Conservation (phyloP, 169 alveolate species). For the Cystoisospora suis region DNA sequence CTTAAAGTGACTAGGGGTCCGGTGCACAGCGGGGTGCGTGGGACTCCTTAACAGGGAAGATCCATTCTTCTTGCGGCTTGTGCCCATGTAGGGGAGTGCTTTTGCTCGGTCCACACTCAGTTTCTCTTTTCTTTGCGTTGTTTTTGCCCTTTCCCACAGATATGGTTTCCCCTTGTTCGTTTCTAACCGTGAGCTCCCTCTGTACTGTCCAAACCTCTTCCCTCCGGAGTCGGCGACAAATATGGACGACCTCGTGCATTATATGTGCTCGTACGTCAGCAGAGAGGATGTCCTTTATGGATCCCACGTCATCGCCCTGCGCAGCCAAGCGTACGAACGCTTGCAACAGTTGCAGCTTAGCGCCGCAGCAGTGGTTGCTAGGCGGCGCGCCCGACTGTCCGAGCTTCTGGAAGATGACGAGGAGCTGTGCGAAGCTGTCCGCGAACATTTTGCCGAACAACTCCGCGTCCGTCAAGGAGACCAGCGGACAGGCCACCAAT, state of each 20-base stretch:
- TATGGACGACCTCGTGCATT: neutral
- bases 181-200: neutral
- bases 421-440: neutral
- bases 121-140: neutral
- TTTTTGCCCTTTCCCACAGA: neutral
- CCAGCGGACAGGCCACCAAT: neutral
- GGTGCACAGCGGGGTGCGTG: no score
- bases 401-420: neutral
- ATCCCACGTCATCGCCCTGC: neutral
- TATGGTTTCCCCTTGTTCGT: slow-evolving; percentile 31
- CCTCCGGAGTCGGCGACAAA: neutral
- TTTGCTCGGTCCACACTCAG: neutral
- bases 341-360: neutral
- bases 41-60: no score
- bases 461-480: neutral
- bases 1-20: no score
- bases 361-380: slow-evolving; percentile 23
- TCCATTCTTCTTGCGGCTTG: no score
- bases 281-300: neutral
- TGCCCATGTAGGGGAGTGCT: no score
- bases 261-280: neutral
- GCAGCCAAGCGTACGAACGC: neutral
- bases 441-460: neutral
- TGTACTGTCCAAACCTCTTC: slow-evolving; percentile 28
- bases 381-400: neutral